Base-by-base conservation (phyloP, 1,284 basidiomycete genomes). In the Laetiporus sulphureus region DNA sequence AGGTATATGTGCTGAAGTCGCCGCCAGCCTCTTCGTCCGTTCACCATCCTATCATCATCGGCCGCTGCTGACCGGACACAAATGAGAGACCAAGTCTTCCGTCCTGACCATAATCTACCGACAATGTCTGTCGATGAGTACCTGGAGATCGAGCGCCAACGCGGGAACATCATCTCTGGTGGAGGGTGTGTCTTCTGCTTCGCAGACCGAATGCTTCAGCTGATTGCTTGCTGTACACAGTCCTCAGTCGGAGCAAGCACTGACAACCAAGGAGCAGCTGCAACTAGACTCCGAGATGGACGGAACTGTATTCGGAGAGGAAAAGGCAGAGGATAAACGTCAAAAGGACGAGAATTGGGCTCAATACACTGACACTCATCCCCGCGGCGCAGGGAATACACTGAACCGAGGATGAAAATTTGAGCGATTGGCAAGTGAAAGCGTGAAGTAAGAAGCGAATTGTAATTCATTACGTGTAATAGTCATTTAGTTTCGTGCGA, bases 101-200 rank as follows among this genome's bases (percentile, higher is more conserved):
- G 83, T 12, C 77, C 90, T 3, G 78, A 77, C n/a, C 81, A 97
- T 60, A 77, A 86, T 18, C 68, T 99, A 22, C 95, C 95, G 3
- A 95, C 91, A 0, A 98, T 99, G 96, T 79, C 86, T 1, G 82
- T 99, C 52, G 95, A 99, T 57, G 90, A 99, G 62, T 98, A 95
- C 58, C 74, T 99, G 18, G 82, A 87, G 51, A 83, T 93, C 46
- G 95, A 99, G 60, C 67, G 73, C 40, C 68, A 82, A 46, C 69
- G 89, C 38, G 93, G 94, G 0, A 94, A 92, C 43, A 83, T 98
- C 54, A 81, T 97, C 47, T 73, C 79, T 3, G 87, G 86, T 23
- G 89, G 90, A 65, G 91, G 91, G 89, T 91, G 58, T 62, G 84
- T 63, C 7, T 25, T 31, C 11, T 37, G 45, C 16, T 42, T 31